These are phyloP conservation scores for Hordeum vulgare DNA, from an alignment of 176 grass and related monocot species.

Conservation along the genomic window MorexV3_pseudomolecules_assembly NC_058521.1:218401344-218401843, in stretches of 20 bases:
- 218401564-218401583: constrained; percentile 2
- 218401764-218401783: constrained; percentile 4
- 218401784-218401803: neutral
- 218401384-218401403: constrained; percentile 74
- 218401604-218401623: neutral
- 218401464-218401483: constrained; percentile 33
- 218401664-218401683: neutral
- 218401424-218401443: constrained; percentile 52
- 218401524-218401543: neutral
- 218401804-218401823: no score
- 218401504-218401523: neutral
- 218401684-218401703: neutral
- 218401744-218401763: constrained; percentile 43
- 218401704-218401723: constrained; percentile 48
- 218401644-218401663: neutral
- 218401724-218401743: constrained; percentile 56
- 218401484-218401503: constrained; percentile 40
- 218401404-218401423: constrained; percentile 56
- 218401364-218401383: constrained; percentile 39
- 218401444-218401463: constrained; percentile 6
- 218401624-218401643: neutral
- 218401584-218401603: neutral
- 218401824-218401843: no score
- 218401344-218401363: constrained; percentile 34
- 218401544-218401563: neutral